phyloP scores from a whole-genome alignment of 2,329 filamentous ascomycete species.

The Xylaria hypoxylon region DNA sequence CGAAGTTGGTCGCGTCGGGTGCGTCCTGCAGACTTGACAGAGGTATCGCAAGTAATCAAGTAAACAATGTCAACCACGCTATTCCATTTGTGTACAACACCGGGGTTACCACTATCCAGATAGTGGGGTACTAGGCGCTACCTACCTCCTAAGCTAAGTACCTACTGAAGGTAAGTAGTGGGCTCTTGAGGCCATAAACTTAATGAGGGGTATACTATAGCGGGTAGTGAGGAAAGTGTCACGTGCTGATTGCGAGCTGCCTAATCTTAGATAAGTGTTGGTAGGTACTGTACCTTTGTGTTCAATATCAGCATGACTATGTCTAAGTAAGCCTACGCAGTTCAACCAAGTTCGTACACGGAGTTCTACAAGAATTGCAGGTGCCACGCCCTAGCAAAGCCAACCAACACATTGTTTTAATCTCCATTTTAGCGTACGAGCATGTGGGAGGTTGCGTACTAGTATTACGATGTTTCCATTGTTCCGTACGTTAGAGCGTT shows the following conservation, averaged over 20 bases:
- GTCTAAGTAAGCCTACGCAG: too few species aligned
- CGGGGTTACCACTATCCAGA: constrained; percentile 20
- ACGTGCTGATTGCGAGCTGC: constrained; percentile 3
- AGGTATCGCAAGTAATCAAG: constrained; percentile 24
- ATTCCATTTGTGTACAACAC: constrained; percentile 21
- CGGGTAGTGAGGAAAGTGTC: not conserved
- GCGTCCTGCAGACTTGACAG: constrained; percentile 27
- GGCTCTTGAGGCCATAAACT: too few species aligned
- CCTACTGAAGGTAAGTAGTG: too few species aligned
- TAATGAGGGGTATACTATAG: not conserved
- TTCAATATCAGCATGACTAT: too few species aligned
- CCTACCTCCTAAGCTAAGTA: constrained; percentile 4
- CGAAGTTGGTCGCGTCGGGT: constrained; percentile 37
- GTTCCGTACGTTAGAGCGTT: not conserved
- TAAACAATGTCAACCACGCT: constrained; percentile 35
- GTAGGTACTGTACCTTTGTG: too few species aligned
- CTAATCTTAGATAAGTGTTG: too few species aligned
- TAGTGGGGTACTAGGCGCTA: too few species aligned
- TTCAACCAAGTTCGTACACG: too few species aligned
- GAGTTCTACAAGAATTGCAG: too few species aligned
- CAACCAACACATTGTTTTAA: not conserved
- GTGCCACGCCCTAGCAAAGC: too few species aligned
- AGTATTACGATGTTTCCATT: not conserved
- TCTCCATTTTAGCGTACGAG: not conserved
- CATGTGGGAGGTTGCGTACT: not conserved